A percentile compares a stretch with the other conserved stretches of the same genome.
These are phyloP conservation scores for Suhomyces wounanorum DNA, from an alignment of 1,139 yeast genomes.

Conservation along the genomic window DNA sequence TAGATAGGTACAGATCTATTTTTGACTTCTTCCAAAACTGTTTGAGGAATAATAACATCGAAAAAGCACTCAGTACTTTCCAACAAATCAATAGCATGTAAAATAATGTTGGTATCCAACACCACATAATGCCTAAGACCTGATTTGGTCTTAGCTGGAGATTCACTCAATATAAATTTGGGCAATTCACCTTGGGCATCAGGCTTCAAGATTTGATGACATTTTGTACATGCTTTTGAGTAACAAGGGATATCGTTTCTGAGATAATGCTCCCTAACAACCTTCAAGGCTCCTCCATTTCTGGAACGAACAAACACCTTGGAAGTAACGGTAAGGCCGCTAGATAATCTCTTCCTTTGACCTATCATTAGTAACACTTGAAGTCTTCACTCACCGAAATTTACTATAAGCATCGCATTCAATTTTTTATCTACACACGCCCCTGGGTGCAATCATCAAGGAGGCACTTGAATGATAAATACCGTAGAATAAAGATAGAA, in stretches of 20 bases:
- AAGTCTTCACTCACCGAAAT: background rate
- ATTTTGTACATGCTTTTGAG: conserved; percentile 65
- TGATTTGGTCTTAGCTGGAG: conserved; percentile 44
- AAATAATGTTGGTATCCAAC: conserved; percentile 84
- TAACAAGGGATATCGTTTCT: conserved; percentile 92
- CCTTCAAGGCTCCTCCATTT: conserved; percentile 85
- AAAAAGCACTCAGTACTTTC: conserved; percentile 77
- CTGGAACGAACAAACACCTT: conserved; percentile 91
- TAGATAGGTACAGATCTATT: conserved; percentile 88
- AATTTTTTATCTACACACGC: conserved; percentile 7
- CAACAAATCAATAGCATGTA: conserved; percentile 86
- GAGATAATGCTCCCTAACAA: conserved; percentile 91
- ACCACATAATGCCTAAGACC: conserved; percentile 68
- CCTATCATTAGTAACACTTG: conserved; percentile 17
- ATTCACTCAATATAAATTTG: conserved; percentile 49
- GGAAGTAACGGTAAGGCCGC: conserved; percentile 74
- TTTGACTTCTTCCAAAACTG: conserved; percentile 90
- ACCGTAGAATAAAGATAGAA: too few species aligned
- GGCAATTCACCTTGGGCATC: conserved; percentile 57
- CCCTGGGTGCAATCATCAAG: conserved; percentile 7
- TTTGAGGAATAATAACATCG: conserved; percentile 92
- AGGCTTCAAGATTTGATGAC: conserved; percentile 59
- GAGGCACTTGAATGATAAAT: background rate
- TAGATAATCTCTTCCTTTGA: conserved; percentile 48
- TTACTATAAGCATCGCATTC: conserved; percentile 11